These are phyloP conservation scores for Filobasidium uniguttulatum DNA, from an alignment of 1,284 basidiomycete species.

Conservation along the genomic window DNA sequence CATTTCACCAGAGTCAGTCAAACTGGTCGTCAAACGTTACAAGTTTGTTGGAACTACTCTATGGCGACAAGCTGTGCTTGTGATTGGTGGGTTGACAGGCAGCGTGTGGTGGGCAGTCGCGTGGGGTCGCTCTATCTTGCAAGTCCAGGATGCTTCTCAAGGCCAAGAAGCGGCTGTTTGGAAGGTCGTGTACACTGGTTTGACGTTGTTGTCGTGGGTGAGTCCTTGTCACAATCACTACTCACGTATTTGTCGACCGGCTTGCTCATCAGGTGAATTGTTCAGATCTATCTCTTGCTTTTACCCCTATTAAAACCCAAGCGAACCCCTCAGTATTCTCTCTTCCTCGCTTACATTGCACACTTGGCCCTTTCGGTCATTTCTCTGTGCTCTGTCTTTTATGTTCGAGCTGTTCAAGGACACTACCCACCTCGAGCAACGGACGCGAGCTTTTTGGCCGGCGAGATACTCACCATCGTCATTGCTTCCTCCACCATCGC, in stretches of 20 bases:
- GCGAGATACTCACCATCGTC: constrained; percentile 21
- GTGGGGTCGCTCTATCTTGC: constrained; percentile 19
- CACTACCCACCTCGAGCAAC: constrained; percentile 24
- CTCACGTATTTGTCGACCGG: too few relatives aligned
- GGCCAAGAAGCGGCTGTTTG: constrained; percentile 14
- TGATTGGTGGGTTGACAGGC: constrained; percentile 18
- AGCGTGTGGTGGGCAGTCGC: constrained; percentile 24
- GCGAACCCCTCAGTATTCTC: constrained; percentile 27
- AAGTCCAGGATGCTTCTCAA: constrained; percentile 8
- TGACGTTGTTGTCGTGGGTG: constrained; percentile 31
- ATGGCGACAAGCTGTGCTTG: constrained; percentile 23
- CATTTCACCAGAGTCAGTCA: constrained; percentile 17
- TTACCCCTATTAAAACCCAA: constrained; percentile 23
- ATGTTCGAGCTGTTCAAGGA: constrained; percentile 18
- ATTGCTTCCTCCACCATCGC: constrained; percentile 11
- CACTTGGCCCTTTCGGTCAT: constrained; percentile 20
- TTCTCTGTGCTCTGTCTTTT: constrained; percentile 20
- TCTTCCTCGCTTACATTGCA: constrained; percentile 21
- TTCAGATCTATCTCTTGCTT: constrained; percentile 22
- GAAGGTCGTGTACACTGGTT: constrained; percentile 18
- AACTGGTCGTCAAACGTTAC: constrained; percentile 14
- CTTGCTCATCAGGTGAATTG: too few relatives aligned
- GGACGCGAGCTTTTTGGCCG: constrained; percentile 7
- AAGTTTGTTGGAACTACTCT: constrained; percentile 13
- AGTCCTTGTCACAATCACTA: constrained; percentile 11